A percentile compares a stretch with the other conserved stretches of the same genome.
These are phyloP conservation scores for Hansenula sp. DNA, from an alignment of 1,139 yeast species.

Conservation along the genomic window DNA sequence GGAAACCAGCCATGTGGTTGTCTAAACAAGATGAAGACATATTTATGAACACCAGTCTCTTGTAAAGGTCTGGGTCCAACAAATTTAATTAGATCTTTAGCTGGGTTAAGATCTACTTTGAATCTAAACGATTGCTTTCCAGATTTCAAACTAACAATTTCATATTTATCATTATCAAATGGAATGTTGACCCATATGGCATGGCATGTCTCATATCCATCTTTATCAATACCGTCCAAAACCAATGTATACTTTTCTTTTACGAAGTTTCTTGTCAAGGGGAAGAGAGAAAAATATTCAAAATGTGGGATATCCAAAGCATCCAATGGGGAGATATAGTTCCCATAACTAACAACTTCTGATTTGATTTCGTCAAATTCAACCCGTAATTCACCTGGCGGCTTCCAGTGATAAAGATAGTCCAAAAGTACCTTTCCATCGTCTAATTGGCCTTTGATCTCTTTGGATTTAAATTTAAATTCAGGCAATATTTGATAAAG, in stretches of 20 bases:
- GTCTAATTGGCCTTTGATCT: slow-evolving; percentile 5
- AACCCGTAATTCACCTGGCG: slow-evolving; percentile 1
- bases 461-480: slow-evolving; percentile 13
- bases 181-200: slow-evolving; percentile 1
- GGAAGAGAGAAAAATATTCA: background rate
- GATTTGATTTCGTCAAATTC: background rate
- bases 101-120: slow-evolving; percentile 3
- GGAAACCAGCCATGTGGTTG: slow-evolving; percentile 36
- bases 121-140: background rate
- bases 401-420: slow-evolving; percentile 1
- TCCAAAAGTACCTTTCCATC: background rate
- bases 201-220: background rate
- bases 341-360: background rate
- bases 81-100: slow-evolving; percentile 40
- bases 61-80: slow-evolving; percentile 84
- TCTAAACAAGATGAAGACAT: slow-evolving; percentile 67
- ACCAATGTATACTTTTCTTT: background rate
- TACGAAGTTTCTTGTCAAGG: background rate
- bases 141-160: background rate
- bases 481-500: slow-evolving; percentile 7
- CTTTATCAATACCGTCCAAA: background rate
- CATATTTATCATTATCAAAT: background rate
- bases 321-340: slow-evolving; percentile 2
- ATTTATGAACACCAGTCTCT: slow-evolving; percentile 77
- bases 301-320: background rate